These are phyloP conservation scores for Halophytophthora batemanensis DNA, from an alignment of 352 stramenopile genomes.

Conservation along the genomic window DNA sequence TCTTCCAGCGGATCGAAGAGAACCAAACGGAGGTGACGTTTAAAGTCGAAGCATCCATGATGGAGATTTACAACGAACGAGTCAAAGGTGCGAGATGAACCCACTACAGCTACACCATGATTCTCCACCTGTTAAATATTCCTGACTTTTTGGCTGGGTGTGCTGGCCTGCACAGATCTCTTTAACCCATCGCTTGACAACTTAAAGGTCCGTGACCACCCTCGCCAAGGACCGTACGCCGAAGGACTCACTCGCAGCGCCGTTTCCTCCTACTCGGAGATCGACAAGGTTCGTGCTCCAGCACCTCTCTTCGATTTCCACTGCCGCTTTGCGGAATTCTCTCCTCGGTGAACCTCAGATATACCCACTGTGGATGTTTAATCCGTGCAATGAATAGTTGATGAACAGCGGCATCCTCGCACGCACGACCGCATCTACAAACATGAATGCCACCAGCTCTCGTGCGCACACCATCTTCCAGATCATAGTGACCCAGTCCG, in stretches of 20 bases:
- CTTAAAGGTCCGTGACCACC: slow-evolving; percentile 87
- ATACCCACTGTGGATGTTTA: not conserved
- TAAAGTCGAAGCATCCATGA: slow-evolving; percentile 88
- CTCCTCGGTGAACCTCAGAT: not conserved
- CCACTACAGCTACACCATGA: not conserved
- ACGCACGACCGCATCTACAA: slow-evolving; percentile 79
- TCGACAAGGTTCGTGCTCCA: slow-evolving; percentile 47
- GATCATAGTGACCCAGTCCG: slow-evolving; percentile 80
- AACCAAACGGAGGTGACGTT: slow-evolving; percentile 53
- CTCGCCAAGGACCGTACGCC: slow-evolving; percentile 79
- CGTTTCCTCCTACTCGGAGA: slow-evolving; percentile 81
- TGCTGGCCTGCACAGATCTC: slow-evolving; percentile 38
- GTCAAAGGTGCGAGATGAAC: slow-evolving; percentile 56
- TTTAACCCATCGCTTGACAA: slow-evolving; percentile 84
- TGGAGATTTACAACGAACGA: slow-evolving; percentile 90
- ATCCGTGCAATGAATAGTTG: slow-evolving; percentile 26
- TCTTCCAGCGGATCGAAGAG: slow-evolving; percentile 75
- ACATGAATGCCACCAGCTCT: slow-evolving; percentile 87
- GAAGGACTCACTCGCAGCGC: slow-evolving; percentile 76
- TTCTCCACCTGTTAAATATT: not conserved
- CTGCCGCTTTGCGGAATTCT: too few species aligned
- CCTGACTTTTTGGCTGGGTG: slow-evolving; percentile 1
- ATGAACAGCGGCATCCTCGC: slow-evolving; percentile 85
- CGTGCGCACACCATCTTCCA: slow-evolving; percentile 83
- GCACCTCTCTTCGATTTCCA: not conserved